Evolutionary conservation across 2,329 filamentous ascomycete genomes (phyloP), one percentile per base, ranked within the genome.

Genomic region (Paracorniculantispora psalliotae): DNA sequence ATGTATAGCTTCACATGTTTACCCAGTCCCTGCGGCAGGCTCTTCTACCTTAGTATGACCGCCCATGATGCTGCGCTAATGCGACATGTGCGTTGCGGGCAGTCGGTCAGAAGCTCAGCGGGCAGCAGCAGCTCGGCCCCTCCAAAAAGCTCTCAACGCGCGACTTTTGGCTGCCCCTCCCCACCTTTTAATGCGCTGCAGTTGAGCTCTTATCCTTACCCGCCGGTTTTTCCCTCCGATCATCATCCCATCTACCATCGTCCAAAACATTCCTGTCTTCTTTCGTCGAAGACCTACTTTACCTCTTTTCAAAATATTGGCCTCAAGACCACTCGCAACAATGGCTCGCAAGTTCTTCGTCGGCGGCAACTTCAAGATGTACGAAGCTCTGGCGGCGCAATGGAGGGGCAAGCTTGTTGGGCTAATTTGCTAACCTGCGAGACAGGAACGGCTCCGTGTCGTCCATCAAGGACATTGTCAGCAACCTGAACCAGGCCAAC

Each of bases 291-390:
- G n/a, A n/a, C 17, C 4, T 46, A 5, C 46, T 12, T 21, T 1
- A 23, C 17, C 6, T 23, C 15, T 7, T 57, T 30, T 48, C 53
- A 57, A 52, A 28, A 57, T 57, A 51, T 19, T 53, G 39, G 8
- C 9, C 33, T 39, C 44, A 56, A 56, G 47, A 50, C 47, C 52
- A 67, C 72, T 64, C 68, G 69, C 79, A 84, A 91, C 72, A 71
- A 96, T 96, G 92, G 84, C 88, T 84, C 92, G 92, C 82, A 89
- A 92, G 82, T 96, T 96, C 84, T 96, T 96, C 77, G 90, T 96
- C 77, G 92, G 92, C 77, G 92, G 92, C 74, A 99, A 99, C 88
- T 97, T 97, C 83, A 97, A 99, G 85, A 97, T 97, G 92, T 96
- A 80, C 73, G 83, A 68, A 65, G 68, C 67, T 30, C 17, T n/a